phyloP scores from a whole-genome alignment of 345 rosid genomes.

The Populus ilicifolia region DNA sequence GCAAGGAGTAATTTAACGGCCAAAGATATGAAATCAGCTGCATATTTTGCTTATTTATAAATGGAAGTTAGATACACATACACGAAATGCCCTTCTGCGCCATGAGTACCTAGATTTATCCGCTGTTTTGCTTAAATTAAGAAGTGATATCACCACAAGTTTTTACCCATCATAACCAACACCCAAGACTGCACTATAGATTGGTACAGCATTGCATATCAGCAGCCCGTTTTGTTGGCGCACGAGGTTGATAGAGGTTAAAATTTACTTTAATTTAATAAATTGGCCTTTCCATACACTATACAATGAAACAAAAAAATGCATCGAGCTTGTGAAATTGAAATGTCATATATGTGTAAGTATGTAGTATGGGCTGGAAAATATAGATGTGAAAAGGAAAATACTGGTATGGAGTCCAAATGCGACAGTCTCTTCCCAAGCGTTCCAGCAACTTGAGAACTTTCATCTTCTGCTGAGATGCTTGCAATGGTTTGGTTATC shows the following conservation, averaged over 20 bases:
- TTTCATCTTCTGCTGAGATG: slow-evolving; percentile 65
- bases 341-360: not conserved
- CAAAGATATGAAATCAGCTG: not conserved
- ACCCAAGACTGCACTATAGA: not conserved
- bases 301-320: not conserved
- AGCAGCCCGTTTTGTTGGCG: not conserved
- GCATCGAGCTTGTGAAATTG: not conserved
- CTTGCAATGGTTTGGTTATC: slow-evolving; percentile 80
- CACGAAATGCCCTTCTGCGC: not conserved
- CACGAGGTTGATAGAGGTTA: not conserved
- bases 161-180: not conserved
- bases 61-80: not conserved
- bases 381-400: slow-evolving; percentile 9
- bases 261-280: not conserved
- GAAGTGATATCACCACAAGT: not conserved
- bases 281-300: not conserved
- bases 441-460: slow-evolving; percentile 34
- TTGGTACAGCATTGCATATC: not conserved
- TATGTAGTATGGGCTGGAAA: not conserved
- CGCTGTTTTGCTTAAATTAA: not conserved
- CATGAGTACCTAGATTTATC: not conserved
- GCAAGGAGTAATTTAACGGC: not conserved
- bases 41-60: not conserved
- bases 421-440: slow-evolving; percentile 88
- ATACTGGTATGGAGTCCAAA: slow-evolving; percentile 84